Evolutionary conservation across 768 basidiomycete species (phyloP).

Genomic region (Auricularia heimuer): DNA sequence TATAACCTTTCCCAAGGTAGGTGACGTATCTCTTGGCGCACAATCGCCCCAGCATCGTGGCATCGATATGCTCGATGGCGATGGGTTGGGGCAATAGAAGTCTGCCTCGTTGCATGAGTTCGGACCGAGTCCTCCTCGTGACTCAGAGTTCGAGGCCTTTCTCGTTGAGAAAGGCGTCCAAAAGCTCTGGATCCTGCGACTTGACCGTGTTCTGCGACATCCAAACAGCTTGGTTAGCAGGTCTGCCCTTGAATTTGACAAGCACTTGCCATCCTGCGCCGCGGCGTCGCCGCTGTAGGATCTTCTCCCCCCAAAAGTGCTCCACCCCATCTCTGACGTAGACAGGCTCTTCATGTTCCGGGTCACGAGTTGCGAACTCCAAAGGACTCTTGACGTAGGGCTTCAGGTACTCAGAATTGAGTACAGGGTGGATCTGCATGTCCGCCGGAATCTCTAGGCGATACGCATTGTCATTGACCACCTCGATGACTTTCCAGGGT

Average conservation of each 20-base stretch:
- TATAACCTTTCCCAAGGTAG: too few species aligned
- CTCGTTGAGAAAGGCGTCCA: too few species aligned
- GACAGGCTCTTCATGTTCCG: neutral
- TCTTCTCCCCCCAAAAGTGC: neutral
- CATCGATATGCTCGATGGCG: too few species aligned
- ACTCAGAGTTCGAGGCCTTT: neutral
- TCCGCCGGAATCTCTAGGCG: constrained; percentile 14
- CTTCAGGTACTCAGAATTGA: constrained; percentile 8
- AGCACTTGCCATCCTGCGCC: neutral
- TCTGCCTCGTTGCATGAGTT: too few species aligned
- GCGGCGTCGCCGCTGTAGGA: neutral
- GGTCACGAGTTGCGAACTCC: neutral
- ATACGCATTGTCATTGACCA: constrained; percentile 12
- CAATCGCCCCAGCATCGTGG: too few species aligned
- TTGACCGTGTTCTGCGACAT: too few species aligned
- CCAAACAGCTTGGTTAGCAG: neutral
- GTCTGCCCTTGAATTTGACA: neutral
- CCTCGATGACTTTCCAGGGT: constrained; percentile 18
- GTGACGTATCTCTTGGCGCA: too few species aligned
- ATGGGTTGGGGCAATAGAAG: too few species aligned
- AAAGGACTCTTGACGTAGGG: neutral
- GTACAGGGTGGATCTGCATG: constrained; percentile 19
- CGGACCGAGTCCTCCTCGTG: neutral
- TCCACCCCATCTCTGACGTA: neutral
- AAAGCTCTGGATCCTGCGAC: too few species aligned